These are phyloP conservation scores for Pestalotiopsis fici DNA, from an alignment of 2,329 filamentous ascomycete species.

Conservation along the genomic window DNA sequence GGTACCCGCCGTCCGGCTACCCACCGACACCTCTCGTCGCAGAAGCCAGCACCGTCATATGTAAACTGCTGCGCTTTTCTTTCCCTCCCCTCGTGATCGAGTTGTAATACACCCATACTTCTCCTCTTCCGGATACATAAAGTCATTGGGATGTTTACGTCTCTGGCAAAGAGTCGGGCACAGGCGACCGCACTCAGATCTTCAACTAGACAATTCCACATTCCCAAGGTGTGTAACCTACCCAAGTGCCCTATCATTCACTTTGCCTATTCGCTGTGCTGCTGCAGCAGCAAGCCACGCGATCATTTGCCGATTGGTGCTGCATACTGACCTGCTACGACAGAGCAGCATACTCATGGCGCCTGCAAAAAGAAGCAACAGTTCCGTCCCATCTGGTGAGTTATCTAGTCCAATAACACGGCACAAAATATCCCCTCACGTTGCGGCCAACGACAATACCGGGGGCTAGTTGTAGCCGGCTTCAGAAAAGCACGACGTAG, in stretches of 20 bases:
- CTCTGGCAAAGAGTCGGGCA: conserved; percentile 32
- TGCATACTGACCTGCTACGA: conserved; percentile 26
- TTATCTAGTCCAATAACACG: neutral
- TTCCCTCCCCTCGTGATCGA: conserved; percentile 2
- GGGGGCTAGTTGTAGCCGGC: no score
- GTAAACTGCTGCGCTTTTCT: neutral
- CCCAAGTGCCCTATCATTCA: neutral
- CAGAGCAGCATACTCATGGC: conserved; percentile 46
- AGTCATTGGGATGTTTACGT: conserved; percentile 31
- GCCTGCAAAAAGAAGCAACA: conserved; percentile 54
- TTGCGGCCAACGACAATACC: neutral
- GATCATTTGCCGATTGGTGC: neutral
- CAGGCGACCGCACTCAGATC: conserved; percentile 31
- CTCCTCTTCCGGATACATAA: conserved; percentile 12
- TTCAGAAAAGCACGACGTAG: neutral
- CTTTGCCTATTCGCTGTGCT: no score
- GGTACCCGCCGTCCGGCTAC: conserved; percentile 3
- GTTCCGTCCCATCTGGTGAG: conserved; percentile 56
- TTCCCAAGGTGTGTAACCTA: conserved; percentile 21
- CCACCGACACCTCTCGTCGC: conserved; percentile 8
- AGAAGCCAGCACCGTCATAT: conserved; percentile 12
- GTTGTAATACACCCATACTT: neutral
- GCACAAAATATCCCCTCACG: neutral
- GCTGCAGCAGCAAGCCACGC: neutral
- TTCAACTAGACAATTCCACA: conserved; percentile 22